These are phyloP conservation scores for Chaetomidium leptoderma DNA, from an alignment of 495 filamentous ascomycete genomes.

Conservation along the genomic window DNA sequence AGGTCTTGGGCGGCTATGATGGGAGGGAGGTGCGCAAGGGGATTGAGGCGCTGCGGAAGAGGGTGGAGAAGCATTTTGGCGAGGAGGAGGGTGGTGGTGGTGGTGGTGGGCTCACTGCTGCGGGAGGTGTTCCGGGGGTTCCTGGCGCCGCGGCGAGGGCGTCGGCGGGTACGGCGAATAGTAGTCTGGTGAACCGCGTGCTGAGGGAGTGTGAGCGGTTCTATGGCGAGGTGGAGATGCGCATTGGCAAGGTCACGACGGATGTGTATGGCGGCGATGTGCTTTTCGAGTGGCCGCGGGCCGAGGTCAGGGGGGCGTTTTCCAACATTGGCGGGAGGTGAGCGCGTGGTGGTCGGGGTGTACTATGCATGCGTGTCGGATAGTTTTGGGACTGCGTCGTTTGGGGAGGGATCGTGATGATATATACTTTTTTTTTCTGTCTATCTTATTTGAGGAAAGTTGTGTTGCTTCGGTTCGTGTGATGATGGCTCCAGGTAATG, in stretches of 20 bases:
- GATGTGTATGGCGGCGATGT: slow-evolving; percentile 55
- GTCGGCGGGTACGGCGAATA: slow-evolving; percentile 24
- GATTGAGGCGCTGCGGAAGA: slow-evolving; percentile 77
- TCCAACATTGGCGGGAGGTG: slow-evolving; percentile 32
- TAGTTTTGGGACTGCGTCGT: background rate
- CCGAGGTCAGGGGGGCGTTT: slow-evolving; percentile 52
- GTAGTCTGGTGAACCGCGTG: slow-evolving; percentile 70
- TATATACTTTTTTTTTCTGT: background rate
- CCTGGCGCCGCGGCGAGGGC: slow-evolving; percentile 2
- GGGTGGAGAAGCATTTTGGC: slow-evolving; percentile 94
- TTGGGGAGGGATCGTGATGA: background rate
- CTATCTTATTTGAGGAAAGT: background rate
- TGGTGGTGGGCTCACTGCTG: background rate
- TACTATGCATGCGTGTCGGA: background rate
- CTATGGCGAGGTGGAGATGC: slow-evolving; percentile 69
- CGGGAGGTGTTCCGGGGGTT: background rate
- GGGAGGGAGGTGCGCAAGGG: slow-evolving; percentile 77
- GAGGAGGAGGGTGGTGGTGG: slow-evolving; percentile 55
- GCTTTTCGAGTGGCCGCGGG: slow-evolving; percentile 51
- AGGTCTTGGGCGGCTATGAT: slow-evolving; percentile 74
- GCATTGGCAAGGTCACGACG: slow-evolving; percentile 59
- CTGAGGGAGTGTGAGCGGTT: slow-evolving; percentile 73
- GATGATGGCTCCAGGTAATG: no score
- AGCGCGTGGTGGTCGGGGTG: slow-evolving; percentile 1
- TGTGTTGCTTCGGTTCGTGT: background rate